These are phyloP conservation scores for Sesbania bispinosa DNA, from an alignment of 306 rosid genomes.

Conservation along the genomic window DNA sequence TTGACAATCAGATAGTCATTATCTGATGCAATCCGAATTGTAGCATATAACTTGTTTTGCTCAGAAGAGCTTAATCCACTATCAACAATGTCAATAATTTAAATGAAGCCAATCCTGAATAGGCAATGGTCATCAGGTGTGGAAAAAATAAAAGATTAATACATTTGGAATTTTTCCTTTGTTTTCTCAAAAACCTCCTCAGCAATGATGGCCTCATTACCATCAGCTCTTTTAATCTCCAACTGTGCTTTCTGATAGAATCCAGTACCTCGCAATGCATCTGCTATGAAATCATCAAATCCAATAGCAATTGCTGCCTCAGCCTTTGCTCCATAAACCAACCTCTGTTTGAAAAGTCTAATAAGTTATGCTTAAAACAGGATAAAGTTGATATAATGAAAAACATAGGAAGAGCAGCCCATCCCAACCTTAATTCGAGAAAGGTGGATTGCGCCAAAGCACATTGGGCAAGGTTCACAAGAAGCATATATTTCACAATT, in stretches of 20 bases:
- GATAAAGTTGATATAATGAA: background rate
- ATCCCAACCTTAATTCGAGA: slow-evolving; percentile 76
- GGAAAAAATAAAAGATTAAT: slow-evolving; percentile 33
- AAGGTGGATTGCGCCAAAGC: slow-evolving; percentile 98
- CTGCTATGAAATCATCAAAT: slow-evolving; percentile 90
- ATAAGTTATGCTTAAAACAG: background rate
- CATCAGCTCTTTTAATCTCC: slow-evolving; percentile 95
- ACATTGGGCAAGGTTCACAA: slow-evolving; percentile 99
- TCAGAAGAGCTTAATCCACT: slow-evolving; percentile 14
- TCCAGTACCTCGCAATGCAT: slow-evolving; percentile 88
- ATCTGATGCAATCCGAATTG: background rate
- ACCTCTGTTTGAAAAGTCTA: slow-evolving; percentile 53
- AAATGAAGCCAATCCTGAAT: slow-evolving; percentile 30
- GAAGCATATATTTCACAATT: slow-evolving; percentile 92
- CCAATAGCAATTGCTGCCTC: slow-evolving; percentile 97
- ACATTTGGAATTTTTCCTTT: slow-evolving; percentile 73
- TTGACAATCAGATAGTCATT: slow-evolving; percentile 12
- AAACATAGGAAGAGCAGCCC: background rate
- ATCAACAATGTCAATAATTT: slow-evolving; percentile 20
- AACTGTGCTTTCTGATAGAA: slow-evolving; percentile 78
- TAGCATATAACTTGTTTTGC: slow-evolving; percentile 11
- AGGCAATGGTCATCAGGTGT: background rate
- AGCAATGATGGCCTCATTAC: slow-evolving; percentile 72
- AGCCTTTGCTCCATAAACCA: slow-evolving; percentile 95
- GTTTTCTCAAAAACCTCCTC: slow-evolving; percentile 95